A percentile compares a stretch with the other conserved stretches of the same genome.
Conservation (phyloP, 176 grass and related monocot genomes). For the Cocos nucifera region DNA sequence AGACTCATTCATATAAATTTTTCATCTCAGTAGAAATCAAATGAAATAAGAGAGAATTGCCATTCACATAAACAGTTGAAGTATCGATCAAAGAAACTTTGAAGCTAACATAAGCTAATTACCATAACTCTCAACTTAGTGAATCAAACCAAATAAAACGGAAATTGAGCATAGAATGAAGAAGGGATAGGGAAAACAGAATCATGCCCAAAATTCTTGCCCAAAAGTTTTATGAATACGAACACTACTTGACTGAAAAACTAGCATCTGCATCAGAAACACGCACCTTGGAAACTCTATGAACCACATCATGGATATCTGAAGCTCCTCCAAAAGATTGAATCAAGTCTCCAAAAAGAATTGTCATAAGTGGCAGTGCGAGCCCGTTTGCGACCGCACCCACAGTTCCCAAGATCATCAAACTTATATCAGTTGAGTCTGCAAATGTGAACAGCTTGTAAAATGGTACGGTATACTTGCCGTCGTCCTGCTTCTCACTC, state of each 20-base stretch:
- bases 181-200: too few relatives aligned
- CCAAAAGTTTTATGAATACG: too few relatives aligned
- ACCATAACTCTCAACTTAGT: too few relatives aligned
- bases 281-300: conserved; percentile 60
- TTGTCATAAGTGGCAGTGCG: conserved; percentile 83
- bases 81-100: too few relatives aligned
- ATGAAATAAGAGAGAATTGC: too few relatives aligned
- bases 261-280: neutral
- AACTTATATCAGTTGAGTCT: conserved; percentile 48
- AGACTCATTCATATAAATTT: neutral
- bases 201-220: too few relatives aligned
- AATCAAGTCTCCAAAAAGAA: conserved; percentile 78
- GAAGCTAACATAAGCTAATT: too few relatives aligned
- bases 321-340: conserved; percentile 72
- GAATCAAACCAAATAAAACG: too few relatives aligned
- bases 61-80: too few relatives aligned
- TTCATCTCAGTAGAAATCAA: too few relatives aligned
- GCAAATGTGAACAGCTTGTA: conserved; percentile 84
- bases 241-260: too few relatives aligned
- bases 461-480: conserved; percentile 45
- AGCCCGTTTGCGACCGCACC: conserved; percentile 80
- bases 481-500: neutral
- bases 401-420: conserved; percentile 63
- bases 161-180: too few relatives aligned
- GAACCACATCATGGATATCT: conserved; percentile 41